Base-by-base conservation (phyloP, 1,139 yeast species). In the Diutina sp. region DNA sequence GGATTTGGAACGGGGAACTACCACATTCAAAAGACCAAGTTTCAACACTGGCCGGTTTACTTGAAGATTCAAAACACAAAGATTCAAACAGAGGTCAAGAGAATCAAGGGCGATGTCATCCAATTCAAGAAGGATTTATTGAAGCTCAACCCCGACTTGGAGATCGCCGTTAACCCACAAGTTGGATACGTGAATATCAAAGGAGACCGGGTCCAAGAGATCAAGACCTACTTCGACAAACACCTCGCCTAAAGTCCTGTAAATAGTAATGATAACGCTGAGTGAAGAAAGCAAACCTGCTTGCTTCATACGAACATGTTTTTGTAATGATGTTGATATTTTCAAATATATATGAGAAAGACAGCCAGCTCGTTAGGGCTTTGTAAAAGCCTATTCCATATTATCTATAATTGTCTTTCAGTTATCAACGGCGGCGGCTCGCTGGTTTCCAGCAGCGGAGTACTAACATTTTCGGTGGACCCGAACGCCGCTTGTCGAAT, bases 401-500 rank as follows among this genome's bases (percentile, higher is more conserved):
- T 35, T 35, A 35, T 11, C 16, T 35, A 35, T 35, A 35, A 35
- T 35, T n/a, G 41, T 46, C 14, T 11, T 25, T 21, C 9, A 28
- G 16, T 46, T 6, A 38, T 11, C 41, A 16, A 5, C n/a, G 32
- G 32, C n/a, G 41, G 53, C 21, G 53, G 53, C 48, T 52, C 55
- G 29, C 51, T 25, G 18, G 60, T 61, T 55, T 76, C 80, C 11
- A 77, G 72, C 6, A 70, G 68, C 11, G 80, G 79, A 2, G 80
- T 74, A 55, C 70, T 69, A 0, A 69, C 69, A 28, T 67, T 67
- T 25, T 73, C 78, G 18, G 70, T 63, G 2, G 72, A 65, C 0
- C 77, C 87, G 67, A 86, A 85, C 0, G 95, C 91, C 58, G 83
- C 80, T 62, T 82, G 82, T 63, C 91, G 73, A 57, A 87, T 87